Base-by-base conservation (phyloP, 306 rosid species). In the Dicorynia guianensis region DNA sequence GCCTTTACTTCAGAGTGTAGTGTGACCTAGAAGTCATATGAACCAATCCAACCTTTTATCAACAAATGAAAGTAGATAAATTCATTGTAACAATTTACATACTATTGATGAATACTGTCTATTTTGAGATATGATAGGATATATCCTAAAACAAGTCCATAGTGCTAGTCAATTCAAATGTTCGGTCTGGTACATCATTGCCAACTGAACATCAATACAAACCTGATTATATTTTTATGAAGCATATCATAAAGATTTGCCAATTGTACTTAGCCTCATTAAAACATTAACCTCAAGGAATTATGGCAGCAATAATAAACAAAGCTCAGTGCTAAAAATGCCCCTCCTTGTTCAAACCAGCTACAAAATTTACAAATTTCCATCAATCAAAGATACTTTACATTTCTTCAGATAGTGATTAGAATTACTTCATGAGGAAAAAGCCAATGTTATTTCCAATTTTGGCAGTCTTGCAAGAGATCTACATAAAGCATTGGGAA, bases 1-100 rank as follows among this genome's bases (percentile, higher is more conserved):
- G 97, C 97, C 86, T 90, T 95, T 61, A 95, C 96, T 84, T 95
- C 97, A 52, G 99, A 95, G 80, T 92, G 97, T 71, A 92, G 87
- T 59, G 87, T 89, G 81, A 92, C 97, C 99, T 95, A 82, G 52
- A 86, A 81, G 79, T 78, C 81, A 82, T 49, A 76, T 35, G 43
- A 74, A 82, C 72, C 69, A 71, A 63, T 49, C 74, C 18, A 59
- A 54, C 76, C 55, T 72, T 72, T 25, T 20, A 76, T 62, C 73
- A 76, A 79, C 35, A 63, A 49, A 70, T 56, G 65, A 14, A 59
- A 69, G 46, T 19, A 53, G 20, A 76, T 19, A 49, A 71, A 76
- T 55, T 53, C 18, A 67, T 72, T 36, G 62, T 66, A 58, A 72
- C 73, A 42, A 76, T 56, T 42, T 35, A 77, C 36, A 5, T 67